A percentile compares a stretch with the other conserved stretches of the same genome.
phyloP scores from a whole-genome alignment of 345 rosid species.

The Theobroma cacao region DNA sequence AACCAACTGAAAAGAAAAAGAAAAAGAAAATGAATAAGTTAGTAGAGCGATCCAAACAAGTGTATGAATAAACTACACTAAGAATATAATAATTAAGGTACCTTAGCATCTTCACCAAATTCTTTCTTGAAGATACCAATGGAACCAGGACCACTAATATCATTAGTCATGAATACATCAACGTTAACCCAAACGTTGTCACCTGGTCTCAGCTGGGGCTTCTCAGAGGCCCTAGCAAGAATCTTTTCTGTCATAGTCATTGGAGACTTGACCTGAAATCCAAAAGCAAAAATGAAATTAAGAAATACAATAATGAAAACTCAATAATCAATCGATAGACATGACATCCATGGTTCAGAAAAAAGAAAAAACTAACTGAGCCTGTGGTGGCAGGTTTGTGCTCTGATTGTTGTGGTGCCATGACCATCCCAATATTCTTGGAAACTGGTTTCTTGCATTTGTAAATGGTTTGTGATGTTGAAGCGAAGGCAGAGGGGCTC shows the following conservation, averaged over 20 bases:
- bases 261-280: conserved; percentile 68
- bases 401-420: conserved; percentile 71
- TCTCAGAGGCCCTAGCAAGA: conserved; percentile 73
- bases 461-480: conserved; percentile 37
- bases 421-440: conserved; percentile 61
- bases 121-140: conserved; percentile 84
- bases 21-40: not conserved
- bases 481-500: conserved; percentile 40
- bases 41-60: not conserved
- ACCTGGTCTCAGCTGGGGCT: conserved; percentile 64
- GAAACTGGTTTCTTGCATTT: conserved; percentile 52
- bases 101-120: conserved; percentile 87
- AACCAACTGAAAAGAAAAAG: not conserved
- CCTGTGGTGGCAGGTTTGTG: conserved; percentile 76
- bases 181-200: conserved; percentile 93
- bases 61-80: not conserved
- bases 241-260: conserved; percentile 98
- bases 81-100: conserved; percentile 7
- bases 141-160: conserved; percentile 93
- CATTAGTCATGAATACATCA: conserved; percentile 93
- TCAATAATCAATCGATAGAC: not conserved
- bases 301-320: not conserved
- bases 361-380: conserved; percentile 40
- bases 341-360: conserved; percentile 3
- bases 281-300: not conserved